Conservation (phyloP, 208 protist species). For the Trypanosoma boissoni region DNA sequence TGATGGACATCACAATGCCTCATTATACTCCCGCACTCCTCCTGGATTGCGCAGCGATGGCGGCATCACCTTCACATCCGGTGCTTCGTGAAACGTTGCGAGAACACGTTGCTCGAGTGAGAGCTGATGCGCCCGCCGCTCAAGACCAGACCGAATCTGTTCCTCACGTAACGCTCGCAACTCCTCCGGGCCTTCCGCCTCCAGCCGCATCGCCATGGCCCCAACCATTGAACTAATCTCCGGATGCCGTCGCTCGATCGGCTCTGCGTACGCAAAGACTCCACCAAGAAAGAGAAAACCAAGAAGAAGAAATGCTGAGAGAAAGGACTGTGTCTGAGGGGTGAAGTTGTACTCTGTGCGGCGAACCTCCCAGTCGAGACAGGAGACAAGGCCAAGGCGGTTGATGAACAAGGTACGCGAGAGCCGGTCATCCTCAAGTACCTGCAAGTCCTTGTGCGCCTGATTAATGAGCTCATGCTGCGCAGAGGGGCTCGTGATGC, state of each 20-base stretch:
- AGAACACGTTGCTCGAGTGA: constrained; percentile 75
- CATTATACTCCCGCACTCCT: constrained; percentile 25
- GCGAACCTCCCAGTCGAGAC: constrained; percentile 87
- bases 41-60: constrained; percentile 52
- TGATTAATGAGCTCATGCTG: constrained; percentile 85
- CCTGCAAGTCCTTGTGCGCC: constrained; percentile 76
- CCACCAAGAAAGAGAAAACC: constrained; percentile 37
- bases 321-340: constrained; percentile 55
- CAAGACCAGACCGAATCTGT: constrained; percentile 56
- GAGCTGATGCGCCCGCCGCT: constrained; percentile 42
- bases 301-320: constrained; percentile 38
- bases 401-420: constrained; percentile 89
- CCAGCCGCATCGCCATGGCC: constrained; percentile 78
- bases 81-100: constrained; percentile 73
- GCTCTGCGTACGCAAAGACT: constrained; percentile 38
- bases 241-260: constrained; percentile 48
- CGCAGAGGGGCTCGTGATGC: constrained; percentile 62
- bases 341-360: constrained; percentile 87
- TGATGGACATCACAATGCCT: constrained; percentile 5
- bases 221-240: constrained; percentile 82
- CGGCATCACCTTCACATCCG: constrained; percentile 32
- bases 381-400: constrained; percentile 82
- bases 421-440: constrained; percentile 82
- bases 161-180: constrained; percentile 44
- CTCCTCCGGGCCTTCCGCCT: constrained; percentile 72